These are phyloP conservation scores for Cyclanthera cordifolia DNA, from an alignment of 306 rosid species.

Conservation along the genomic window DNA sequence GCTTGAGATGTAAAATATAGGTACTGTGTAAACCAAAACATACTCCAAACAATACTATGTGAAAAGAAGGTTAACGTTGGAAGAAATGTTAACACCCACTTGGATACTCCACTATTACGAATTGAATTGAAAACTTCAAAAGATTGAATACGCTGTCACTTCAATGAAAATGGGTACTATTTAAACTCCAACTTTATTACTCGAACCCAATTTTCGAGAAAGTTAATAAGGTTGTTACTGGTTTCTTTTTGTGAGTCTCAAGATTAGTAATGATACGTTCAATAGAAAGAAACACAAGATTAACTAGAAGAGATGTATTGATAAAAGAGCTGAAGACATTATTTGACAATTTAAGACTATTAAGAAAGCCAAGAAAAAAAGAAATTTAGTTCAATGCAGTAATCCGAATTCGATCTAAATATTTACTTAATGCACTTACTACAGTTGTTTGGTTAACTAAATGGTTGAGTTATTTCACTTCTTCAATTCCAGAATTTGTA, in stretches of 20 bases:
- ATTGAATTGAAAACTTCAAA: background rate
- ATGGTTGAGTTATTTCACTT: background rate
- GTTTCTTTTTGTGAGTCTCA: background rate
- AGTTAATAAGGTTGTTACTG: background rate
- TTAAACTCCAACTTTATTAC: background rate
- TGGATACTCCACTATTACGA: background rate
- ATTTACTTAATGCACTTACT: background rate
- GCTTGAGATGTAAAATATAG: background rate
- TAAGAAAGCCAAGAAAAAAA: background rate
- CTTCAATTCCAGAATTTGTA: background rate
- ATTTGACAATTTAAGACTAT: background rate
- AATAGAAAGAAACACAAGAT: background rate
- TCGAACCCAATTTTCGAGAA: background rate
- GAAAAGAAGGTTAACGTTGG: background rate
- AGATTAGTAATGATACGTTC: background rate
- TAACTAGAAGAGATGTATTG: background rate
- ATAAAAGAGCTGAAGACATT: background rate
- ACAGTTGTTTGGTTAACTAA: background rate
- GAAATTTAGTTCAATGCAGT: background rate
- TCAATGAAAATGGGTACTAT: background rate
- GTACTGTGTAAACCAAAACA: background rate
- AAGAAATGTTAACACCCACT: background rate
- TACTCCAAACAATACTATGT: background rate
- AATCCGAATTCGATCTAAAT: background rate
- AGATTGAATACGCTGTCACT: background rate